phyloP scores from a whole-genome alignment of 345 rosid species.

The Fremontodendron californicum region DNA sequence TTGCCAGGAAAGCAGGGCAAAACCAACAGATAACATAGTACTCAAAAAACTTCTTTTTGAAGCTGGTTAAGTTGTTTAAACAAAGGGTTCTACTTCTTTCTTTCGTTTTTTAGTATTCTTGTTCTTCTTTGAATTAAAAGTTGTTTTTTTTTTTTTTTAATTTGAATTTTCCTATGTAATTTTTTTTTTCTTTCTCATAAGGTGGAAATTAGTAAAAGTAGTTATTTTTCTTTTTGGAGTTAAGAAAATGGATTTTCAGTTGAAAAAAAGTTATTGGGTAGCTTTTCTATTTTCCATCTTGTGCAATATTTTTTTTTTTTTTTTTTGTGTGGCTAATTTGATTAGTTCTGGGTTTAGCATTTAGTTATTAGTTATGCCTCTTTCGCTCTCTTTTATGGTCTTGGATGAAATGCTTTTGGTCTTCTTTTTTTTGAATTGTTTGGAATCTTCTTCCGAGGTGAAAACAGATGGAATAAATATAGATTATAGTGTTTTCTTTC shows the following conservation, averaged over 20 bases:
- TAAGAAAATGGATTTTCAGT: not conserved
- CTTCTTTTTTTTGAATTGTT: not conserved
- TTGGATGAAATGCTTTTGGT: not conserved
- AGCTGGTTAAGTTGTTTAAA: not conserved
- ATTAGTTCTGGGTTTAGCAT: not conserved
- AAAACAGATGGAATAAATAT: not conserved
- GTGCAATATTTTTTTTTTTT: not conserved
- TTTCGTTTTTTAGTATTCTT: not conserved
- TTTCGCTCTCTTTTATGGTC: not conserved
- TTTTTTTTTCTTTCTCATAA: not conserved
- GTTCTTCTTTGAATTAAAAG: not conserved
- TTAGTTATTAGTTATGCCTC: not conserved
- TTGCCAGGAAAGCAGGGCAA: constrained; percentile 17
- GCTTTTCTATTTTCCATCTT: not conserved
- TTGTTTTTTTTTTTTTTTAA: not conserved
- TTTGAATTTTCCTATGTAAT: not conserved
- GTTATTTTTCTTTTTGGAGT: not conserved
- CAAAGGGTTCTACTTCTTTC: not conserved
- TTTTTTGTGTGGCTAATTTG: not conserved
- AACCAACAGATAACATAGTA: not conserved
- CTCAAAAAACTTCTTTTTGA: not conserved
- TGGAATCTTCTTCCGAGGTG: not conserved
- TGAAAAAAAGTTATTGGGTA: not conserved
- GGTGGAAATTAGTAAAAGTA: not conserved
- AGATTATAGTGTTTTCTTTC: not conserved